phyloP scores from a whole-genome alignment of 148 eudicot genomes.

The Rhododendron griersonianum region DNA sequence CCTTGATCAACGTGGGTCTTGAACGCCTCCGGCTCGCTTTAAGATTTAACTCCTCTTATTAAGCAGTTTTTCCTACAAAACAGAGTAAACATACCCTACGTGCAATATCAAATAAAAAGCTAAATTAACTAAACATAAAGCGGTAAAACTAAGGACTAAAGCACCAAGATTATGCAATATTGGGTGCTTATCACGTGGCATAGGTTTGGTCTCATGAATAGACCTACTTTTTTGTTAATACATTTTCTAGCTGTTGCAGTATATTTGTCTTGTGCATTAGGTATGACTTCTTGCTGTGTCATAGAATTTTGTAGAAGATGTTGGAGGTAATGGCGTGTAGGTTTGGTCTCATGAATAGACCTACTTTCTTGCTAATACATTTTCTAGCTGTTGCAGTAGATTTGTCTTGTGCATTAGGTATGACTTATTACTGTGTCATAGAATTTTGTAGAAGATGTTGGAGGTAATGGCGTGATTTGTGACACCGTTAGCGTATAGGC shows the following conservation, averaged over 20 bases:
- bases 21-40: no score
- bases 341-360: neutral
- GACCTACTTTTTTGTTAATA: neutral
- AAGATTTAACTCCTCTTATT: no score
- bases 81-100: no score
- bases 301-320: neutral
- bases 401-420: neutral
- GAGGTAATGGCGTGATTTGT: neutral
- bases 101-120: no score
- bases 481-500: neutral
- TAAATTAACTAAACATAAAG: no score
- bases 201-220: neutral
- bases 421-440: neutral
- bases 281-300: neutral
- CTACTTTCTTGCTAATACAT: neutral
- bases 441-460: neutral
- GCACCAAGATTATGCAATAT: no score
- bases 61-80: no score
- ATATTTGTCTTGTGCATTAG: neutral
- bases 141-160: no score
- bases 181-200: no score
- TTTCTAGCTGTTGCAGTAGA: neutral
- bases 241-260: neutral
- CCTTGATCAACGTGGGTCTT: no score
- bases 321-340: neutral